Evolutionary conservation across 1,284 basidiomycete genomes (phyloP), one percentile per base, ranked within the genome.

Genomic region (Trametes sp.): DNA sequence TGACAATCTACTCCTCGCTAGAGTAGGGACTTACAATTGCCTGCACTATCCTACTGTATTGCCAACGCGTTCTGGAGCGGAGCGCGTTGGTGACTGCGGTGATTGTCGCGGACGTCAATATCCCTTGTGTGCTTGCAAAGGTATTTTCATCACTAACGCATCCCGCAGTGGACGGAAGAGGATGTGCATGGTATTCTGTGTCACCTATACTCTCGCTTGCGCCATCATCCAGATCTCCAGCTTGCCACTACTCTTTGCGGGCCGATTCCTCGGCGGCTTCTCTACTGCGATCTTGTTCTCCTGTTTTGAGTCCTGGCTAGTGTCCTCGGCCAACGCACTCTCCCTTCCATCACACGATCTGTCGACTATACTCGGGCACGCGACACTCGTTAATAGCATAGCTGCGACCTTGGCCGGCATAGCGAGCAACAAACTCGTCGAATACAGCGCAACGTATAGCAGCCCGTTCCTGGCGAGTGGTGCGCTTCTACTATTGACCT

Each of bases 281-380:
- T 89, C 89, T 1, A 90, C 89, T 0, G 88, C 89, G 16, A 91
- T 92, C 66, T 82, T 92, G 26, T 91, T 87, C 76, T 89, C 88
- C 7, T 86, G 84, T 4, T 91, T 91, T 67, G 90, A 92, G 68
- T 86, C 88, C 26, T 92, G 90, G 90, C 76, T 92, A 36, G 82
- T 92, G 50, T 86, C 87, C 7, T 81, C 87, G 5, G 79, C 87
- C 10, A 82, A 82, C 49, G 75, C 81, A 11, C 67, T 82, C 11
- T 78, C 81, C 4, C 77, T 92, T 11, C 78, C 84, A 0, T 81
- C 84, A 24, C 74, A 82, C 10, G 87, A 89, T 54, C 80, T 92
- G 11, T 89, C 87, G n/a, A 79, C 75, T 16, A 90, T 92, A 59
- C 83, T 92, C 74, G 89, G 89, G 13, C 84, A 86, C 29, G 89